A percentile compares a stretch with the other conserved stretches of the same genome.
These are phyloP conservation scores for Pochonia chlamydosporia DNA, from an alignment of 2,329 filamentous ascomycete genomes.

Conservation along the genomic window DNA sequence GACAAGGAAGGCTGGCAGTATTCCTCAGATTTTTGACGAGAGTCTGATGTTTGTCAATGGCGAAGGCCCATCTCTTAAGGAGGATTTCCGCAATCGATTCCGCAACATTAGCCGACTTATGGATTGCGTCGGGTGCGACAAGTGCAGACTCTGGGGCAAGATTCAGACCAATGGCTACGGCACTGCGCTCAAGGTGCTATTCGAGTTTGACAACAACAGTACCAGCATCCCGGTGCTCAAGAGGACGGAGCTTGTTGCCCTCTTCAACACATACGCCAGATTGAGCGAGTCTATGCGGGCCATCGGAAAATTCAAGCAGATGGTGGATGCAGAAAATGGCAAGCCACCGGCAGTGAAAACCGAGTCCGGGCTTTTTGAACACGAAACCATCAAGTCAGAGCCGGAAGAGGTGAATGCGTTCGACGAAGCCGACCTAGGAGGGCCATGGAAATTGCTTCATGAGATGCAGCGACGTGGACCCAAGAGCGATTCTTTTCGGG, in stretches of 20 bases:
- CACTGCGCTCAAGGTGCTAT: constrained; percentile 89
- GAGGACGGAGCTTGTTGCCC: constrained; percentile 85
- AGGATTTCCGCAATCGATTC: constrained; percentile 96
- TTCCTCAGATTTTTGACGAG: constrained; percentile 87
- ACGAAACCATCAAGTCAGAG: constrained; percentile 33
- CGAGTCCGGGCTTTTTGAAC: constrained; percentile 11
- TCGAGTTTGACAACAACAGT: constrained; percentile 74
- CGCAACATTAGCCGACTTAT: constrained; percentile 94
- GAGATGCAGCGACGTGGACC: constrained; percentile 24
- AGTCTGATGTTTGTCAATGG: constrained; percentile 86
- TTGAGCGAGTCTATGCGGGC: constrained; percentile 76
- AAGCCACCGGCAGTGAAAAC: constrained; percentile 18
- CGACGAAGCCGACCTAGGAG: constrained; percentile 16
- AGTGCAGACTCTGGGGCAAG: constrained; percentile 97
- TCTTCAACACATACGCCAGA: constrained; percentile 90
- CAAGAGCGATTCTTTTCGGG: constrained; percentile 32
- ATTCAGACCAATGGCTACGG: constrained; percentile 93
- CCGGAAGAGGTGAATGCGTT: constrained; percentile 21
- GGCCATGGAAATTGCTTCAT: constrained; percentile 1
- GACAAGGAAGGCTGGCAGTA: constrained; percentile 61
- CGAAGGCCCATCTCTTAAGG: constrained; percentile 73
- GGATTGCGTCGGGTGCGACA: constrained; percentile 98
- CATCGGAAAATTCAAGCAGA: constrained; percentile 62
- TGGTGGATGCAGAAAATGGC: constrained; percentile 40
- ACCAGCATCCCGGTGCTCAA: constrained; percentile 66